phyloP scores from a whole-genome alignment of 805 yeast species.

The Clavispora santaluciae region DNA sequence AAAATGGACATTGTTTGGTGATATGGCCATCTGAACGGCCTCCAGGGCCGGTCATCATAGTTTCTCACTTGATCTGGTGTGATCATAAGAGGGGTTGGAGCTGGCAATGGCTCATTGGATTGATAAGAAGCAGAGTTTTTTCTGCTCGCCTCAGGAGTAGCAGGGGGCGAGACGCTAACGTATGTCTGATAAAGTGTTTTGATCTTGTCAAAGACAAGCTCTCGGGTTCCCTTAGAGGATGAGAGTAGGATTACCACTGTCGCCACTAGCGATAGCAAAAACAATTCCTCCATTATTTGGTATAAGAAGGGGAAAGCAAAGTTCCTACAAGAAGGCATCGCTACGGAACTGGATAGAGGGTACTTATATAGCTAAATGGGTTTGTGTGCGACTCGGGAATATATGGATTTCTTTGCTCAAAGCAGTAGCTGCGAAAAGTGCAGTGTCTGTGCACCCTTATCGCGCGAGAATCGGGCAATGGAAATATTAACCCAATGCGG shows the following conservation, averaged over 20 bases:
- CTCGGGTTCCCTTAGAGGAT: constrained; percentile 6
- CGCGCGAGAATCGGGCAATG: background rate
- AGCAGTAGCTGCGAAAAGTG: constrained; percentile 3
- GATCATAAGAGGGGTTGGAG: constrained; percentile 55
- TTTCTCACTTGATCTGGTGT: constrained; percentile 63
- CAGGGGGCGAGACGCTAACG: background rate
- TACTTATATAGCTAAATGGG: background rate
- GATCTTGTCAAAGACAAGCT: background rate
- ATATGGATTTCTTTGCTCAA: background rate
- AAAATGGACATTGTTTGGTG: constrained; percentile 76
- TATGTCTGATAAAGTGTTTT: background rate
- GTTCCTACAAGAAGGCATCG: background rate
- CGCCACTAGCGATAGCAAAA: constrained; percentile 8
- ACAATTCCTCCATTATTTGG: constrained; percentile 2
- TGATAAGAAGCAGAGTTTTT: constrained; percentile 1
- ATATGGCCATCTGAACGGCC: constrained; percentile 77
- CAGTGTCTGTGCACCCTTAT: background rate
- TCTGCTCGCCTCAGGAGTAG: constrained; percentile 3
- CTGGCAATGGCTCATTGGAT: constrained; percentile 23
- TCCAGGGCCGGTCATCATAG: constrained; percentile 75
- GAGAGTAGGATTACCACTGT: constrained; percentile 4
- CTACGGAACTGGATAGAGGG: background rate
- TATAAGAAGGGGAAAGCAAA: background rate
- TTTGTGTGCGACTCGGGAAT: background rate
- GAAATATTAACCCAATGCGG: constrained; percentile 1